Evolutionary conservation across 345 rosid genomes (phyloP).

Genomic region (Mercurialis annua): DNA sequence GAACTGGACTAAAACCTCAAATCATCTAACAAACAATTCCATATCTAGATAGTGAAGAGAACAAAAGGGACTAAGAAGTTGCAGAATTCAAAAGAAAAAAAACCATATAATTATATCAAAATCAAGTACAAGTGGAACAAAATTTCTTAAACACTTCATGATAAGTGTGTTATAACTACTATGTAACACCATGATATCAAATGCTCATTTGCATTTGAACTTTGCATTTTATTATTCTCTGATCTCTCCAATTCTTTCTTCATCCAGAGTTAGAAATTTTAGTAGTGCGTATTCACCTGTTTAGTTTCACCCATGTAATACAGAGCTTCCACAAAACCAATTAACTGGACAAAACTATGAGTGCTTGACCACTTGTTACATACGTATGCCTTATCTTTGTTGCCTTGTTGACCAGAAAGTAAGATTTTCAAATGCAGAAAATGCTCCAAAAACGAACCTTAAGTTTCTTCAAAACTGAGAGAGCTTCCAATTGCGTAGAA

Average conservation of each 20-base stretch:
- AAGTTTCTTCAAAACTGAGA: slow-evolving; percentile 60
- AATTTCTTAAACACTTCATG: neutral
- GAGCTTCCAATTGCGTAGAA: slow-evolving; percentile 71
- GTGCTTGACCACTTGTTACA: slow-evolving; percentile 1
- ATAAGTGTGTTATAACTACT: neutral
- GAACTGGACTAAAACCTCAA: slow-evolving; percentile 36
- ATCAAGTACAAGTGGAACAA: neutral
- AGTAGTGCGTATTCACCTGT: neutral
- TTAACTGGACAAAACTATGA: slow-evolving; percentile 9
- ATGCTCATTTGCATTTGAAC: neutral
- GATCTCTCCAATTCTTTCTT: neutral
- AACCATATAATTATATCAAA: neutral
- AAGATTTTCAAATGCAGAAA: neutral
- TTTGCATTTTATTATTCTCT: neutral
- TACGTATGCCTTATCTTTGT: no score
- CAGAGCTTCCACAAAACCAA: neutral
- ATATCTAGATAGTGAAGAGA: neutral
- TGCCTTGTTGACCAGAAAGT: neutral
- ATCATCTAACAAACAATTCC: neutral
- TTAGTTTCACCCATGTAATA: neutral
- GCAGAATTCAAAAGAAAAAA: slow-evolving; percentile 10
- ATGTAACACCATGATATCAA: slow-evolving; percentile 9
- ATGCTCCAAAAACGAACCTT: slow-evolving; percentile 45
- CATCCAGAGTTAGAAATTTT: slow-evolving; percentile 8
- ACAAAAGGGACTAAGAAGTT: neutral